Evolutionary conservation across 108 stramenopile species (phyloP).

Genomic region (Pelagomonas calceolata): DNA sequence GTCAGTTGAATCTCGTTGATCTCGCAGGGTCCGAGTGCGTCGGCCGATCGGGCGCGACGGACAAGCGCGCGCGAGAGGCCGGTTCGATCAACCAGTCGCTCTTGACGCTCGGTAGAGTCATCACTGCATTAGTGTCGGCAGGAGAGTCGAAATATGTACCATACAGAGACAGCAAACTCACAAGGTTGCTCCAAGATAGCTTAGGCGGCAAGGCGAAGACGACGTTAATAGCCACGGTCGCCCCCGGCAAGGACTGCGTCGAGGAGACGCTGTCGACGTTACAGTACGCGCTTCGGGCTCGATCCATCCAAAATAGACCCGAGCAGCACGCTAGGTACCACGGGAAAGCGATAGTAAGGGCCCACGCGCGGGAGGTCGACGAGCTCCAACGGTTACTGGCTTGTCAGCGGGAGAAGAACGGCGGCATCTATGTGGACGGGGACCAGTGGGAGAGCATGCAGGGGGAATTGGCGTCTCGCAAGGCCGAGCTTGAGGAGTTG

Average conservation of each 20-base stretch:
- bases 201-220: conserved; percentile 87
- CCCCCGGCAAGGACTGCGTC: conserved; percentile 62
- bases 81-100: conserved; percentile 63
- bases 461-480: too few relatives aligned
- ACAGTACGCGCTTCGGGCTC: conserved; percentile 76
- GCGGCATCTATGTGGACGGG: too few relatives aligned
- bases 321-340: background rate
- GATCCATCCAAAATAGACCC: conserved; percentile 64
- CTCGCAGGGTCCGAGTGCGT: conserved; percentile 61
- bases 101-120: conserved; percentile 59
- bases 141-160: conserved; percentile 37
- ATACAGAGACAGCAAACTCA: conserved; percentile 83
- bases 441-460: too few relatives aligned
- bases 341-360: too few relatives aligned
- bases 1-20: conserved; percentile 88
- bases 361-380: too few relatives aligned
- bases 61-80: conserved; percentile 53
- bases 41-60: conserved; percentile 26
- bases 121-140: conserved; percentile 52
- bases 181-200: conserved; percentile 77
- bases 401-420: too few relatives aligned
- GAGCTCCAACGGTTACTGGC: too few relatives aligned
- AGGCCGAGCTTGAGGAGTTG: too few relatives aligned
- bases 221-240: conserved; percentile 74
- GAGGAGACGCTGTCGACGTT: conserved; percentile 84